These are phyloP conservation scores for Styphnolobium japonicum DNA, from an alignment of 306 rosid genomes.

Conservation along the genomic window DNA sequence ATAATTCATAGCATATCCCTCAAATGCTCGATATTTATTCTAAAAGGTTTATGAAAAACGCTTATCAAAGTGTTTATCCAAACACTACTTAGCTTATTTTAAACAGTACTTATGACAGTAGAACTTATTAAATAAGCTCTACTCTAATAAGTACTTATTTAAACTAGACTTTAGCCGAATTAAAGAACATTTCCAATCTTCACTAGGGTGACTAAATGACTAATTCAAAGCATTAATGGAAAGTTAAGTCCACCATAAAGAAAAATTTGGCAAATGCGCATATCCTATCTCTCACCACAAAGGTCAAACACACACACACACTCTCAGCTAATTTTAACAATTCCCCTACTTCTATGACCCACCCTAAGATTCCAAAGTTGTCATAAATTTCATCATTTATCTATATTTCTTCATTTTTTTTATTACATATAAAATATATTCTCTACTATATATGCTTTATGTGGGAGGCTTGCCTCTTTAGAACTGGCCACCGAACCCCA, in stretches of 20 bases:
- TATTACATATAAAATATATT: not conserved
- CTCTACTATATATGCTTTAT: constrained; percentile 10
- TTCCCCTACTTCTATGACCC: constrained; percentile 33
- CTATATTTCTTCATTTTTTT: not conserved
- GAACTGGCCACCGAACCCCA: constrained; percentile 35
- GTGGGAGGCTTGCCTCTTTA: constrained; percentile 16
- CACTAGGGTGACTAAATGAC: constrained; percentile 28
- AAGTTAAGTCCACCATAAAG: constrained; percentile 38
- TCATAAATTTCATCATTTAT: constrained; percentile 10
- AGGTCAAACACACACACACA: constrained; percentile 44
- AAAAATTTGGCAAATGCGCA: constrained; percentile 30
- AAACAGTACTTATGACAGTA: no score
- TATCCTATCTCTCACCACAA: constrained; percentile 27
- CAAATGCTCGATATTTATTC: no score
- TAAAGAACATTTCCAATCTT: constrained; percentile 31
- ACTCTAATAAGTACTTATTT: no score
- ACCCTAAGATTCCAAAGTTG: constrained; percentile 37
- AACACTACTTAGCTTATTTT: no score
- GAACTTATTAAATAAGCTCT: no score
- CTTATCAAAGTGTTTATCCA: no score
- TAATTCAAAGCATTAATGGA: constrained; percentile 43
- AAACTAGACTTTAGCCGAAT: no score
- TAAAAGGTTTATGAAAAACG: no score
- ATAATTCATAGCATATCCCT: no score
- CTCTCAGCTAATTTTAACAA: constrained; percentile 28